Conservation (phyloP, 2,329 filamentous ascomycete genomes). For the Metarhizium brunneum region DNA sequence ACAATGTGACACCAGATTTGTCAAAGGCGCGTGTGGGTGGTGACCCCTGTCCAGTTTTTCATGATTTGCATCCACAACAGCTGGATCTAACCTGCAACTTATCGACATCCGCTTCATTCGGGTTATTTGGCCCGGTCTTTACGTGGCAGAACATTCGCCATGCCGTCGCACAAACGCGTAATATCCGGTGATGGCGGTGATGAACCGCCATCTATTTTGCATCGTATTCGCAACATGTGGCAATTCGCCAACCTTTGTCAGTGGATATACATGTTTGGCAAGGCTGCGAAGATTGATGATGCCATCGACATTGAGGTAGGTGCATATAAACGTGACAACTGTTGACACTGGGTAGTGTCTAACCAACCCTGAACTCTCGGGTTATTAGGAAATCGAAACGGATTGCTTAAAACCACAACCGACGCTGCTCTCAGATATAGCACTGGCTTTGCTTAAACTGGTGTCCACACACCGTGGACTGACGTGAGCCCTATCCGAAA, state of each 20-base stretch:
- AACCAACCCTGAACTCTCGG: background rate
- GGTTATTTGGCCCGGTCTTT: background rate
- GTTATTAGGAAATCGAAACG: conserved; percentile 66
- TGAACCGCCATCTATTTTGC: conserved; percentile 32
- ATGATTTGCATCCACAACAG: background rate
- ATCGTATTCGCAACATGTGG: conserved; percentile 80
- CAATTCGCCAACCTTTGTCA: conserved; percentile 91
- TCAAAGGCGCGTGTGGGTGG: background rate
- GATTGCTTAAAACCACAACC: conserved; percentile 80
- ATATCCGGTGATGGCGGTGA: background rate
- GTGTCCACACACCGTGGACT: conserved; percentile 89
- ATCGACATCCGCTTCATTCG: background rate
- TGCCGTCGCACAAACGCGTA: conserved; percentile 8
- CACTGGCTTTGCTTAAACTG: conserved; percentile 79
- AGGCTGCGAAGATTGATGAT: conserved; percentile 81
- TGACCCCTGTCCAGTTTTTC: background rate
- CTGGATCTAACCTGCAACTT: background rate
- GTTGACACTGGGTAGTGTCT: background rate
- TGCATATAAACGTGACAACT: background rate
- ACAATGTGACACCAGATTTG: background rate
- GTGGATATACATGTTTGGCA: conserved; percentile 87
- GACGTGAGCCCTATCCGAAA: conserved; percentile 51
- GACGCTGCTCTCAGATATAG: conserved; percentile 67
- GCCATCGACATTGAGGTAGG: conserved; percentile 81
- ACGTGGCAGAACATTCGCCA: conserved; percentile 1